Base-by-base conservation (phyloP, 768 basidiomycete species). In the Naganishia antarctica region DNA sequence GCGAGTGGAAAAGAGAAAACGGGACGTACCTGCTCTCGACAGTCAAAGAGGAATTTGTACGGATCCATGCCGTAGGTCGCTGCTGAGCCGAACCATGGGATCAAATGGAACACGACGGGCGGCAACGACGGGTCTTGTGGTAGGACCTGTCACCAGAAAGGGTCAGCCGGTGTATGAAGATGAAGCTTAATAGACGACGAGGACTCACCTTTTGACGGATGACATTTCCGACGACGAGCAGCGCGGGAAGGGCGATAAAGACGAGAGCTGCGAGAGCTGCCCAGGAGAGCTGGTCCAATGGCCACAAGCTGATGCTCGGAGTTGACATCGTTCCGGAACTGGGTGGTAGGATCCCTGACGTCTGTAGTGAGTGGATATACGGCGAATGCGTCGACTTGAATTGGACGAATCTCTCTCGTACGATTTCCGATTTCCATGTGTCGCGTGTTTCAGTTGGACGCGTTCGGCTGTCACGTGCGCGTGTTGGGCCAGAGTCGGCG, bases 31-130 rank as follows among this genome's bases (percentile, higher is more conserved):
- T 78, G 76, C 23, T 74, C 78, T 26, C 78, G 83, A 73, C 86
- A 88, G 41, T 82, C 79, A 63, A 86, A 85, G 78, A 93, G 86
- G 80, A 98, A 98, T 57, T 82, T 86, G 69, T 97, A 81, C 0
- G 96, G 96, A 76, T 98, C 91, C 71, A 90, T 86, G 18, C 96
- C 96, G 72, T 99, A 98, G 37, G 81, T 76, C 15, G 89, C 82
- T 0, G 92, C 89, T 31, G 92, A 96, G 25, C 96, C 96, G 68
- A 99, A 78, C 73, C 88, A 82, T 7, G 96, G 96, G 47, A 98
- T 78, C 81, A 87, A 86, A 76, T 97, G 90, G 81, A 97, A 99
- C 21, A 98, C 91, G 44, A 88, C 80, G 0, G 96, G 96, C 1
- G 96, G 96, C 44, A 86, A 79, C 18, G 84, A 84, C 23, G 84